Evolutionary conservation across 257 asterid species (phyloP), one percentile per base, ranked within the genome.

Genomic region (Verbena officinalis): DNA sequence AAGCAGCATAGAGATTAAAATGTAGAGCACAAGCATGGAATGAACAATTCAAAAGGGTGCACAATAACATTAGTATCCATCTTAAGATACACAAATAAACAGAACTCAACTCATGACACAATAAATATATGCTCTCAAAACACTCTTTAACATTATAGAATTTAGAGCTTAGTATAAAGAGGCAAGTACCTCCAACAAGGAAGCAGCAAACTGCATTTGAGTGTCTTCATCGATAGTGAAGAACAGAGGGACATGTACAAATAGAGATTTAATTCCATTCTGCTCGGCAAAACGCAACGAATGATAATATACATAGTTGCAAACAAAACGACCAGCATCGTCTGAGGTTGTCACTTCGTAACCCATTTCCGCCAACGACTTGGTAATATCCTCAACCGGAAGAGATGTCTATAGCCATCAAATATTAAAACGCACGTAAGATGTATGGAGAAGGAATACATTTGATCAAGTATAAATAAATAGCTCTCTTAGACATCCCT

Each of bases 171-270:
- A 87, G 69, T 51, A 71, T 67, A 71, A 46, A 63, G 97, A 73
- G 34, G 91, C 89, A 22, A 93, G 91, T 69, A 84, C 76, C 84
- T 87, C 97, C 82, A 89, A 45, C 59, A 93, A 83, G 44, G 86
- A 70, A 40, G 97, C 94, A 64, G 88, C 95, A 76, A 92, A 93
- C 69, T 76, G 95, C 97, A 93, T 89, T 69, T 93, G 98, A n/a
- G 94, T 89, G 73, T 87, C 97, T 85, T 89, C 90, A 5, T 87
- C 97, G 46, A 87, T 77, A 15, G 94, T 87, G 74, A 79, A 83
- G 96, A 93, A 93, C 72, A 87, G 97, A 38, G 97, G 98, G 43
- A 93, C 95, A 15, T 93, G 98, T 72, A 89, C 95, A 77, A 93
- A 89, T 62, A 92, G 78, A 4, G 97, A 89, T 67, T 80, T 80